Evolutionary conservation across 2,329 filamentous ascomycete species (phyloP).

Genomic region (Alternaria gaisen): DNA sequence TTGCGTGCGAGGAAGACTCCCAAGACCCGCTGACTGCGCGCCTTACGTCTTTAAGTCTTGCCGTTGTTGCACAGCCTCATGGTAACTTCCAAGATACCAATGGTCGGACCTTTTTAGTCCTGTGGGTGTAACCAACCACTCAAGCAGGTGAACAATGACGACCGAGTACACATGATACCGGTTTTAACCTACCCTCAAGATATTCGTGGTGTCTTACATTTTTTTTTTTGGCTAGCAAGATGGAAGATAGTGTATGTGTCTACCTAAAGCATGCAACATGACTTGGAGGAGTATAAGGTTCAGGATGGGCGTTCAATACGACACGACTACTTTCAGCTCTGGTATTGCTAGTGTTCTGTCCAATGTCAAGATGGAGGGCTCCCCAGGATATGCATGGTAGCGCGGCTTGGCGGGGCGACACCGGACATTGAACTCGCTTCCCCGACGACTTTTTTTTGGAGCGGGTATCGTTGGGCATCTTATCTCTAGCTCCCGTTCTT

Average conservation of each 20-base stretch:
- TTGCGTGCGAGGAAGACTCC: not conserved
- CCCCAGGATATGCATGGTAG: not conserved
- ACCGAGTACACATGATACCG: not conserved
- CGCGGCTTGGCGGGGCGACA: conserved; percentile 16
- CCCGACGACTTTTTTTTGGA: conserved; percentile 19
- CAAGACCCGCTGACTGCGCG: not conserved
- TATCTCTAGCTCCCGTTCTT: conserved; percentile 19
- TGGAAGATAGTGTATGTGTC: not conserved
- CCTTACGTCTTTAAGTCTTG: not conserved
- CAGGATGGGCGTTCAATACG: not conserved
- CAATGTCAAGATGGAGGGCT: not conserved
- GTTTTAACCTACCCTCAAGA: not conserved
- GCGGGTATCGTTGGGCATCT: conserved; percentile 8
- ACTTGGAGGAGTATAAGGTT: not conserved
- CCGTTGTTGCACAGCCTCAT: not conserved
- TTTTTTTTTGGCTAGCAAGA: not conserved
- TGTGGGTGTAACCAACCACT: not conserved
- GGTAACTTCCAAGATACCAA: not conserved
- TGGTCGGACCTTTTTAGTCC: not conserved
- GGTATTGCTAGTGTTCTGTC: not conserved
- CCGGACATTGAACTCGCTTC: conserved; percentile 20
- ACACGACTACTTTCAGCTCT: not conserved
- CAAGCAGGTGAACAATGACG: not conserved
- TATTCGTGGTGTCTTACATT: not conserved
- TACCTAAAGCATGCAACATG: not conserved